Evolutionary conservation across 2,329 filamentous ascomycete genomes (phyloP), one percentile per base, ranked within the genome.

Genomic region (Colletotrichum aenigma): DNA sequence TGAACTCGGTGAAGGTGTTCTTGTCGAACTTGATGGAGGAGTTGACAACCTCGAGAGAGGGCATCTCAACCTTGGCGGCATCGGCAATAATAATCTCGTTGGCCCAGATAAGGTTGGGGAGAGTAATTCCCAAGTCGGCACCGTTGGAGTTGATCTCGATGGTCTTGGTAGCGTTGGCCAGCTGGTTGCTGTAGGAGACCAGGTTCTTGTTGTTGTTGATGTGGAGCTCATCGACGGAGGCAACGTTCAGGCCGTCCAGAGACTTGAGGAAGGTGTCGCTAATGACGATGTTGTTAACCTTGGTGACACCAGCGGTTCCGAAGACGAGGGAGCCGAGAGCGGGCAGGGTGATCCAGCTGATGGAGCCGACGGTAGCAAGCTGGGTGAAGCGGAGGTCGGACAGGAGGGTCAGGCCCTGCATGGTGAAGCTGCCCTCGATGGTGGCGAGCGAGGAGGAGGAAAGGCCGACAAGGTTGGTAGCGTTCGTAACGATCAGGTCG

Each of bases 141-240:
- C 94, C 93, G 89, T 99, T 99, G 88, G 93, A 93, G 80, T 93
- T 91, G 83, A 99, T 92, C 81, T 90, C 92, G 69, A 98, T 88
- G 62, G 89, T 85, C 72, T 91, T 89, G 78, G 90, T 94, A 81
- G 98, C 91, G 87, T 94, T 96, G 84, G 90, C 90, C 75, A 98
- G 90, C 83, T 94, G 91, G 85, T 96, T 94, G 83, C 91, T 91
- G 88, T 97, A 94, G 77, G 88, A 89, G 83, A 91, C 91, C 80
- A 99, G 90, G 83, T 94, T 93, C 77, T 88, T 88, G 92, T 98
- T 98, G 93, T 98, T 98, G 91, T 95, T 94, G 86, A 99, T 94
- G 84, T 94, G 89, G 84, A 99, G 91, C 79, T 88, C 89, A 73
- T 91, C 90, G 70, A 95, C 93, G n/a, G 90, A 89, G 78, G 91